Base-by-base conservation (phyloP, 305 asterid genomes). In the Fraxinus dipetala region DNA sequence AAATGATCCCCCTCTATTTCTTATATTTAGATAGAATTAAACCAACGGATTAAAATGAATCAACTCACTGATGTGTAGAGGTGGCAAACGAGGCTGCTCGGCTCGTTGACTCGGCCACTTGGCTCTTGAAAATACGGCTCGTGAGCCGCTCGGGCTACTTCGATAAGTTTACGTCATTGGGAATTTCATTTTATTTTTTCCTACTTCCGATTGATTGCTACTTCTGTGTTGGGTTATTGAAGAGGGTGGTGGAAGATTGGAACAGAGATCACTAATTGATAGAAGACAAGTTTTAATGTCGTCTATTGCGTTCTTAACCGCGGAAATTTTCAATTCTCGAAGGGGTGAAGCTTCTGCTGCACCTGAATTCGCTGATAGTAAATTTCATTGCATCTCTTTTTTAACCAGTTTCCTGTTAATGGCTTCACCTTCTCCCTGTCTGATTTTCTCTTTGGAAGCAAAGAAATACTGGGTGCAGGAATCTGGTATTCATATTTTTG, bases 301-400 rank as follows among this genome's bases (percentile, higher is more conserved):
- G 48, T 89, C 92, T 5, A 81, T 90, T 32, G 98, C 93, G 80
- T 82, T 92, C 72, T 82, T 92, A 85, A 84, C 92, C 0, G 87
- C 87, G 74, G 81, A 79, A 43, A 78, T 85, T 80, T 79, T 82
- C 38, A 77, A 36, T 80, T 76, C 79, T 84, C 87, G 35, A 63
- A 59, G 75, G 56, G 40, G 48, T 79, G 91, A 85, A 85, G 86
- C 88, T 86, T 90, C 92, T 79, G 11, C 84, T 79, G 93, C 98
- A 78, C 86, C 95, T 81, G 87, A 94, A 88, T 96, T 72, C 45
- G 95, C 98, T 73, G 98, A 96, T 87, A 96, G 98, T 94, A 93
- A 92, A 85, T 43, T 77, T 85, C 84, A 0, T 48, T 70, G 8
- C 40, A 9, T 70, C 24, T 36, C 82, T 28, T 30, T 73, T 48